These are phyloP conservation scores for Avena atlantica DNA, from an alignment of 176 grass and related monocot species.

Conservation along the genomic window DNA sequence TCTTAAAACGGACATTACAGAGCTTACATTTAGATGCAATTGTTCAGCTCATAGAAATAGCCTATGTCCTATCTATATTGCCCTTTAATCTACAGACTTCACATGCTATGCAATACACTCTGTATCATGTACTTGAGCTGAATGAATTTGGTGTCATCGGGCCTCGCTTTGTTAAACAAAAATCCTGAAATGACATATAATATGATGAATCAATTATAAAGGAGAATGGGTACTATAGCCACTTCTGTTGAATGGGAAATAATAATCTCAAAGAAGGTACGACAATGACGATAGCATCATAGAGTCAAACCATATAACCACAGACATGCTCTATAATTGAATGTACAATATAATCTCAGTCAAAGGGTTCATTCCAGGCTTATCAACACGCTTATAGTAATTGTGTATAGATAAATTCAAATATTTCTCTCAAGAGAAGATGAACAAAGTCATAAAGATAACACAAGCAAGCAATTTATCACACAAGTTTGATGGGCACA, in stretches of 20 bases:
- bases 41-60: no score
- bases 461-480: neutral
- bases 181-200: neutral
- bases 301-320: neutral
- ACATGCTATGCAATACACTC: no score
- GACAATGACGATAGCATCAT: neutral
- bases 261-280: neutral
- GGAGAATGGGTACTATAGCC: neutral
- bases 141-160: no score
- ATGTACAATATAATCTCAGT: neutral
- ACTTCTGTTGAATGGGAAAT: neutral
- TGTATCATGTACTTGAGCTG: no score
- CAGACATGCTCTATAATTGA: neutral
- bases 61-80: no score
- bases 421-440: neutral
- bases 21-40: no score
- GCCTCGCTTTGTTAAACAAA: no score
- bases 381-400: neutral
- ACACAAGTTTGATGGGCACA: neutral
- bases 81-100: no score
- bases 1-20: no score
- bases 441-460: neutral
- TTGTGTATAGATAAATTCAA: neutral
- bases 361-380: neutral
- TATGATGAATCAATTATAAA: neutral